A percentile compares a stretch with the other conserved stretches of the same genome.
Conservation (phyloP, 208 protist species). For the Phytomonas sp. region DNA sequence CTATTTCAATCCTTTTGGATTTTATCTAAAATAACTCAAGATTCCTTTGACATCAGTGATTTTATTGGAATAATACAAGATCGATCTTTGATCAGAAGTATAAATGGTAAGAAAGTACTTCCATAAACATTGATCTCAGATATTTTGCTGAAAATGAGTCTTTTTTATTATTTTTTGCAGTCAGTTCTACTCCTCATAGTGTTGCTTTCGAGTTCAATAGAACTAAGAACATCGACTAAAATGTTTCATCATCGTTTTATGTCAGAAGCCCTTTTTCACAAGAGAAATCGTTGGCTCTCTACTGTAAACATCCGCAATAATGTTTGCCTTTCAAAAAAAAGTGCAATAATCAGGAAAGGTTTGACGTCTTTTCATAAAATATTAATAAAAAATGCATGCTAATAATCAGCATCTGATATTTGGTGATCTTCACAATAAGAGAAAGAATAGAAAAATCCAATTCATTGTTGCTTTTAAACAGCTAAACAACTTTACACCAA, state of each 20-base stretch:
- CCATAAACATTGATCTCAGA: neutral
- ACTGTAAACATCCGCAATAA: neutral
- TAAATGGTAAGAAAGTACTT: neutral
- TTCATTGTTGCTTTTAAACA: neutral
- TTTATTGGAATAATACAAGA: neutral
- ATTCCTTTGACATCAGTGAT: neutral
- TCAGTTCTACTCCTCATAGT: neutral
- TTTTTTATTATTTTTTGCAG: neutral
- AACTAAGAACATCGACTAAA: neutral
- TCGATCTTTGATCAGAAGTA: neutral
- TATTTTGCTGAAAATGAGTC: neutral
- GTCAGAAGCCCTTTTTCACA: neutral
- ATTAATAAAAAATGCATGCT: neutral
- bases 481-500: neutral
- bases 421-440: neutral
- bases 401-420: neutral
- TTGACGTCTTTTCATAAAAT: neutral
- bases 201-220: neutral
- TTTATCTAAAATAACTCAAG: neutral
- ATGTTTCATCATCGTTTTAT: neutral
- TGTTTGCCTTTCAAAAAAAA: neutral
- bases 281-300: neutral
- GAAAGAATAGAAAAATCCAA: neutral
- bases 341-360: neutral
- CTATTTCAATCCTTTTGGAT: neutral